Evolutionary conservation across 225 moss, liverwort and hornwort genomes (phyloP).

Genomic region (Polytrichum formosum): DNA sequence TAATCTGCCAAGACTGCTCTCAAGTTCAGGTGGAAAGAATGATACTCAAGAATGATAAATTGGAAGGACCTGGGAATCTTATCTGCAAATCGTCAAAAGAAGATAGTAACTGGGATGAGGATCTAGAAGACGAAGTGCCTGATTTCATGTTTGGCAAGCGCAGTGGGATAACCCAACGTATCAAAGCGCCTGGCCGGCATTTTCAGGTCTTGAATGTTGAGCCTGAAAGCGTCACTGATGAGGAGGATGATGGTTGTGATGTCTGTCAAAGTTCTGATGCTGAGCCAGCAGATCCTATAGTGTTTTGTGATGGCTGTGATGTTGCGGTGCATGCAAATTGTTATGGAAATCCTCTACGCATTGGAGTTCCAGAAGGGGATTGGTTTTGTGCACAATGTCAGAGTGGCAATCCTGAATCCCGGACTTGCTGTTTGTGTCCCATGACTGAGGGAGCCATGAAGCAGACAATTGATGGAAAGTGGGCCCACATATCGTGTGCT

Average conservation of each 20-base stretch:
- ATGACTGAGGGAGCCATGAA: conserved; percentile 40
- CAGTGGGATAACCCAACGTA: conserved; percentile 39
- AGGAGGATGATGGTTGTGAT: conserved; percentile 38
- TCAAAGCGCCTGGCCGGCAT: conserved; percentile 29
- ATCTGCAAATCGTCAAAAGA: conserved; percentile 36
- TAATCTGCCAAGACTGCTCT: background rate
- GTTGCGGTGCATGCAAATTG: conserved; percentile 43
- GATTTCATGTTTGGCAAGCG: conserved; percentile 25
- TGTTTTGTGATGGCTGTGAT: conserved; percentile 59
- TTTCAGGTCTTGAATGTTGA: conserved; percentile 4
- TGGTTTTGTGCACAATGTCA: conserved; percentile 51
- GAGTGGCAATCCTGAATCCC: conserved; percentile 10
- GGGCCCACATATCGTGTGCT: conserved; percentile 56
- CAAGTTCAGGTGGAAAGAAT: background rate
- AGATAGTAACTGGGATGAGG: conserved; percentile 26
- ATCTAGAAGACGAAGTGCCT: conserved; percentile 7
- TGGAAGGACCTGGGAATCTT: background rate
- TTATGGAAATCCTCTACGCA: conserved; percentile 42
- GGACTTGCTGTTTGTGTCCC: conserved; percentile 33
- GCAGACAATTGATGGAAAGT: conserved; percentile 40
- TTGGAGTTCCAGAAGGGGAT: conserved; percentile 38
- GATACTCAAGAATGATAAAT: background rate
- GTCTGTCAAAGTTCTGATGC: conserved; percentile 41
- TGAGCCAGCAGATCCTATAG: conserved; percentile 38
- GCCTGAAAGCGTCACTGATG: background rate